Conservation (phyloP, 129 eudicot species). For the Flaveria ramosissima region DNA sequence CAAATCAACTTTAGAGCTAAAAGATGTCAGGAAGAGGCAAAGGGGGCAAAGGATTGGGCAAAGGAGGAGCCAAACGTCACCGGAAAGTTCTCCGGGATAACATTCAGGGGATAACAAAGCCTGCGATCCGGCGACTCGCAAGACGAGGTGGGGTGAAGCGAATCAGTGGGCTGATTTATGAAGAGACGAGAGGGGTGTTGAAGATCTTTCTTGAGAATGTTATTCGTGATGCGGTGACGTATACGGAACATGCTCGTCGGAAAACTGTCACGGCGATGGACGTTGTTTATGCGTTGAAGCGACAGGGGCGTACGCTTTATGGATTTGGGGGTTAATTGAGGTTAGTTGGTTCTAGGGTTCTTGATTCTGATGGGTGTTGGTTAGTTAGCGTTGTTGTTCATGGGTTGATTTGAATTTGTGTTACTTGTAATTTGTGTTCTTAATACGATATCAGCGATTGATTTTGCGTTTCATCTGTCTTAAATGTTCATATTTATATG, state of each 20-base stretch:
- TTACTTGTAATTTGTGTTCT: neutral
- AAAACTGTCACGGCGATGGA: neutral
- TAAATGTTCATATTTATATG: too few relatives aligned
- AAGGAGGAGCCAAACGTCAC: neutral
- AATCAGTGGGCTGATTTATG: neutral
- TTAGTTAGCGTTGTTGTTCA: neutral
- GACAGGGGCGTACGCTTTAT: neutral
- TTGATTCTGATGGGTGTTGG: neutral
- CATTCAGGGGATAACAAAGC: neutral
- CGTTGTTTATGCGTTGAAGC: neutral
- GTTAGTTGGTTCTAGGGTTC: neutral
- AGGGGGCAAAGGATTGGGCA: neutral
- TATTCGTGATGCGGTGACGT: neutral
- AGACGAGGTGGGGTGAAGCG: neutral
- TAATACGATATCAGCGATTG: too few relatives aligned
- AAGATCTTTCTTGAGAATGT: neutral
- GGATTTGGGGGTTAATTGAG: neutral
- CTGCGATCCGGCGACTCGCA: neutral
- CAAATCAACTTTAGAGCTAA: neutral
- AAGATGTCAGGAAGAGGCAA: neutral
- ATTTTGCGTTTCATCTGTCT: neutral
- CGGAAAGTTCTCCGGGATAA: conserved; percentile 2
- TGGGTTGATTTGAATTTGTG: neutral
- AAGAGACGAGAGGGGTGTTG: neutral
- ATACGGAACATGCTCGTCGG: neutral